Evolutionary conservation across 257 asterid species (phyloP), one percentile per base, ranked within the genome.

Genomic region (Forsythia suspensa): DNA sequence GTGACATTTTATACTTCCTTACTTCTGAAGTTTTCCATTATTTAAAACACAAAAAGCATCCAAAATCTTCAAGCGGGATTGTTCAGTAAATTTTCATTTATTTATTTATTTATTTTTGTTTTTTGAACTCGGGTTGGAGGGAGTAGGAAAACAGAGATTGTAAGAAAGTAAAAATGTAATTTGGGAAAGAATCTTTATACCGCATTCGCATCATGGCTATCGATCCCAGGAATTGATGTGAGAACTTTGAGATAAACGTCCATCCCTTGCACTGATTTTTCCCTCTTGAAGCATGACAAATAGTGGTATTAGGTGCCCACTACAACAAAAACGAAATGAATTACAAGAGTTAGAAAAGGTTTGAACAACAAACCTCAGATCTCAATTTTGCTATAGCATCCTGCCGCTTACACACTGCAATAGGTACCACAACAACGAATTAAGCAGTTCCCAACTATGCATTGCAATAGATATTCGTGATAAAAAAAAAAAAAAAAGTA

Each of bases 221-320:
- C 89, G 72, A 88, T 87, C 80, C 99, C 95, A 68, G 98, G 99
- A 81, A 96, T 91, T 66, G 97, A 90, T 74, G 96, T 92, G 67
- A 94, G 85, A 83, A 96, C 99, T 85, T 87, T 89, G 84, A 92
- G 85, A 48, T 91, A 96, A 61, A 81, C 81, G 51, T 92, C 95
- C 97, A 89, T 81, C 70, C 91, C 76, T 71, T 89, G 93, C 71
- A 90, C 93, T 20, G 97, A 92, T 70, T 77, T 87, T 82, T 94
- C 94, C 82, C 93, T 91, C 99, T 94, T 68, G 77, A 85, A 75
- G 73, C 87, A 77, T 72, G 70, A 21, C 21, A 86, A 75, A 48
- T 2, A 29, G 44, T 43, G 48, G 69, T 84, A 72, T 74, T 52
- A 81, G 77, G 43, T 65, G 44, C 41, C 44, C 18, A 70, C 43